Evolutionary conservation across 352 stramenopile species (phyloP).

Genomic region (Thraustochytrium sp.): DNA sequence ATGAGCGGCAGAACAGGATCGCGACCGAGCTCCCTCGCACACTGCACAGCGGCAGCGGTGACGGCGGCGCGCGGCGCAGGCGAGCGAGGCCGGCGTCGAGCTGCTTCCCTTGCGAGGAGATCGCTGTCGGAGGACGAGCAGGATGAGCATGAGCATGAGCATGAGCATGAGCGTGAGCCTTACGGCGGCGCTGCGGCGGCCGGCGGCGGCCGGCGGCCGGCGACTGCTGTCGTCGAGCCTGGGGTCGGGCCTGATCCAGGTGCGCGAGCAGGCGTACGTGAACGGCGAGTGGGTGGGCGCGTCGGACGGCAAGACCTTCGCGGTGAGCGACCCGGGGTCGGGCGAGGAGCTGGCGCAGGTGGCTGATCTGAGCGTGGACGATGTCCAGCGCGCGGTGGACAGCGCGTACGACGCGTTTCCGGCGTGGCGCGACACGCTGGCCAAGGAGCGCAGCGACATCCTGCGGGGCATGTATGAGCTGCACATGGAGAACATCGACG

Average conservation of each 20-base stretch:
- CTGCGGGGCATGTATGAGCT: slow-evolving; percentile 29
- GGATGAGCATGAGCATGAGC: no score
- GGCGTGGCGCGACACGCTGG: neutral
- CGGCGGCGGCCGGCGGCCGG: no score
- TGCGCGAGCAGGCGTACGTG: slow-evolving; percentile 21
- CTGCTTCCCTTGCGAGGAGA: no score
- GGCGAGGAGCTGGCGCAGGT: slow-evolving; percentile 1
- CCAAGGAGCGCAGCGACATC: slow-evolving; percentile 30
- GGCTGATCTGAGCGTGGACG: neutral
- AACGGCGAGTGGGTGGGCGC: slow-evolving; percentile 16
- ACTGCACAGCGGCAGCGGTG: no score
- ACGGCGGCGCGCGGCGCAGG: no score
- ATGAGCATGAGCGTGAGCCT: no score
- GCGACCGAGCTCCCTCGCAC: no score
- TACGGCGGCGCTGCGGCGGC: no score
- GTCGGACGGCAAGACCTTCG: neutral
- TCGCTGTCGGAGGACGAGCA: no score
- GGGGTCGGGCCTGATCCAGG: neutral
- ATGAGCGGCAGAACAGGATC: no score
- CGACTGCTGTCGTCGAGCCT: neutral
- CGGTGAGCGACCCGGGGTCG: neutral
- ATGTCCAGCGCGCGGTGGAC: neutral
- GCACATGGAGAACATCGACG: slow-evolving; percentile 48
- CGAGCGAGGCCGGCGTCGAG: no score
- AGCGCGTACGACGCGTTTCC: neutral